These are phyloP conservation scores for Cladosporium cucumerinum DNA, from an alignment of 2,329 filamentous ascomycete species.

Conservation along the genomic window DNA sequence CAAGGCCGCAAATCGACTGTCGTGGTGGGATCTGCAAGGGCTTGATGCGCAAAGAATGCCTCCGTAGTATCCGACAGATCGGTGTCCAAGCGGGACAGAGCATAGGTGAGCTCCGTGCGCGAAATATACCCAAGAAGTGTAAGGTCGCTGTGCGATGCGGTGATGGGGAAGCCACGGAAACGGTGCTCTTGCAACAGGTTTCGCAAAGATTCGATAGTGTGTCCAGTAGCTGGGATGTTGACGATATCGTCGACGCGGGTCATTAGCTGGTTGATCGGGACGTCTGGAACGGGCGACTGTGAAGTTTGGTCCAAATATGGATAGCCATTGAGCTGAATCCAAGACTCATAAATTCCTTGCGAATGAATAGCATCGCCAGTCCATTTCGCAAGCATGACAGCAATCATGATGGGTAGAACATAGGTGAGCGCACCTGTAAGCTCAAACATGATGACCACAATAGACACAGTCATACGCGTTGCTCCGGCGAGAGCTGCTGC, in stretches of 20 bases:
- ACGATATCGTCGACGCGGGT: conserved; percentile 87
- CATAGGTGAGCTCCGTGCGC: conserved; percentile 81
- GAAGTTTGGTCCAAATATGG: conserved; percentile 92
- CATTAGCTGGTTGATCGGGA: conserved; percentile 86
- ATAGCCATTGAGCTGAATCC: conserved; percentile 95
- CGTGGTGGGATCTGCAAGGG: conserved; percentile 70
- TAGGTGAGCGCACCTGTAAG: conserved; percentile 94
- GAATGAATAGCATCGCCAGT: conserved; percentile 92
- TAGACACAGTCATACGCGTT: conserved; percentile 94
- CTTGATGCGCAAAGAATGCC: conserved; percentile 79
- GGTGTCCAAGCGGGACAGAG: conserved; percentile 60
- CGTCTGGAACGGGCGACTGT: conserved; percentile 71
- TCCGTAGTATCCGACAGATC: conserved; percentile 65
- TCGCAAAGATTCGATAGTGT: conserved; percentile 75
- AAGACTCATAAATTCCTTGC: conserved; percentile 92
- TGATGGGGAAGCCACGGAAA: conserved; percentile 88
- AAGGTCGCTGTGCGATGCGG: conserved; percentile 72
- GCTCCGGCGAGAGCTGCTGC: conserved; percentile 91
- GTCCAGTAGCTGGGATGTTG: conserved; percentile 73
- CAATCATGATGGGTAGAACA: conserved; percentile 97
- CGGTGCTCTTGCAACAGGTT: conserved; percentile 68
- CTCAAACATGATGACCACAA: conserved; percentile 99
- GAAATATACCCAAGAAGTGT: conserved; percentile 90
- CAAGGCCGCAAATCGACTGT: conserved; percentile 88
- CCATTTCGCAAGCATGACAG: conserved; percentile 98